Base-by-base conservation (phyloP, 306 rosid species). In the Lupinus albus region DNA sequence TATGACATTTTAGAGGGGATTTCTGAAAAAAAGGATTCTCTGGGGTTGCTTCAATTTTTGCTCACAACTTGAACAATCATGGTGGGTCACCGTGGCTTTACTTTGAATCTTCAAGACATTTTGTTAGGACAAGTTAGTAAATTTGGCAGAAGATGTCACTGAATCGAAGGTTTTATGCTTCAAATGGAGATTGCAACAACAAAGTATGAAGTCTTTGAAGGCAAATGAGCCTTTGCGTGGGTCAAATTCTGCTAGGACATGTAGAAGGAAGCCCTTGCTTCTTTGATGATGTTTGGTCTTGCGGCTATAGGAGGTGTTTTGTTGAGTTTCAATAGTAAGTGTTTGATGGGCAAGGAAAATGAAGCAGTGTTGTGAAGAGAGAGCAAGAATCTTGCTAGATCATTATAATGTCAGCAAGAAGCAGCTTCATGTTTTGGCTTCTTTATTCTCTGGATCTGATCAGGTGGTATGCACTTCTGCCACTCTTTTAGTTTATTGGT, bases 371-470 rank as follows among this genome's bases (percentile, higher is more conserved):
- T 78, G 87, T 76, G 86, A 83, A 60, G 82, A 68, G 70, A 83
- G 80, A 47, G 66, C 86, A 75, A 69, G 80, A 76, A 56, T 66
- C 72, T 78, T 86, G 83, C 80, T 84, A 56, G 87, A 81, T 44
- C 83, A 79, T 76, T 77, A 80, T 84, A 93, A 93, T 79, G 82
- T 88, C 64, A 89, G 91, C 83, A 81, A 71, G 63, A 72, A 77
- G 60, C 88, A 83, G 64, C 83, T 88, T 82, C 87, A 75, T 18
- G 84, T 80, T 57, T 79, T 86, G 69, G 82, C 78, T 59, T 82
- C 96, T 57, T 50, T 73, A 39, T 82, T 88, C 80, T 69, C 81
- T 47, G 77, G 68, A 82, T 86, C 97, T 71, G 96, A 93, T 89
- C 96, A 93, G 98, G 98, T 93, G 67, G 54, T 44, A 6, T 64